Evolutionary conservation across 192 early-diverging fungal genomes (phyloP).

Genomic region (Backusella macrospora): DNA sequence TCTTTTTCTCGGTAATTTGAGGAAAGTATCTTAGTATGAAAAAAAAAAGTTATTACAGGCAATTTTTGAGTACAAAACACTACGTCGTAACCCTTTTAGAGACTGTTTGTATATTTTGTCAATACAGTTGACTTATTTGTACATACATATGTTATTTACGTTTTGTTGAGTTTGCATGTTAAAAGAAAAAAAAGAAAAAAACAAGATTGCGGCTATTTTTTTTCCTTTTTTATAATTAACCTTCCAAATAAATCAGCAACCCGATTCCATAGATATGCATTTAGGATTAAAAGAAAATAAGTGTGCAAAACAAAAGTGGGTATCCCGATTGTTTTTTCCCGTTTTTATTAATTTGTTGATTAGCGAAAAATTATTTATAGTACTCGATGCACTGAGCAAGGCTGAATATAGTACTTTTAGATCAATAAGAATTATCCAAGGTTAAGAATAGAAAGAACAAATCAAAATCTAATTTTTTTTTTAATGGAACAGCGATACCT

Average conservation of each 20-base stretch:
- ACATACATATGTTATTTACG: slow-evolving; percentile 35
- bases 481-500: background rate
- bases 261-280: slow-evolving; percentile 37
- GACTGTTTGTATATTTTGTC: slow-evolving; percentile 32
- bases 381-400: slow-evolving; percentile 35
- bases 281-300: slow-evolving; percentile 34
- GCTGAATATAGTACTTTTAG: slow-evolving; percentile 28
- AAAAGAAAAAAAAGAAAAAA: too few species aligned
- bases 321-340: background rate
- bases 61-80: slow-evolving; percentile 33
- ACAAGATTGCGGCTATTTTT: background rate
- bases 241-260: slow-evolving; percentile 23
- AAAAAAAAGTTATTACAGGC: background rate
- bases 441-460: slow-evolving; percentile 3
- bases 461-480: background rate
- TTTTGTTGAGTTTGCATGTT: slow-evolving; percentile 31
- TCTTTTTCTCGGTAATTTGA: slow-evolving; percentile 25
- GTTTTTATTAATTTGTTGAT: background rate
- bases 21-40: background rate
- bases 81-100: slow-evolving; percentile 22
- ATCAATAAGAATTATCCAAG: background rate
- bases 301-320: slow-evolving; percentile 28
- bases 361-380: slow-evolving; percentile 14
- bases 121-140: slow-evolving; percentile 27
- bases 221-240: background rate